Evolutionary conservation across 2,329 filamentous ascomycete genomes (phyloP).

Genomic region (Diaporthe aspalathi): DNA sequence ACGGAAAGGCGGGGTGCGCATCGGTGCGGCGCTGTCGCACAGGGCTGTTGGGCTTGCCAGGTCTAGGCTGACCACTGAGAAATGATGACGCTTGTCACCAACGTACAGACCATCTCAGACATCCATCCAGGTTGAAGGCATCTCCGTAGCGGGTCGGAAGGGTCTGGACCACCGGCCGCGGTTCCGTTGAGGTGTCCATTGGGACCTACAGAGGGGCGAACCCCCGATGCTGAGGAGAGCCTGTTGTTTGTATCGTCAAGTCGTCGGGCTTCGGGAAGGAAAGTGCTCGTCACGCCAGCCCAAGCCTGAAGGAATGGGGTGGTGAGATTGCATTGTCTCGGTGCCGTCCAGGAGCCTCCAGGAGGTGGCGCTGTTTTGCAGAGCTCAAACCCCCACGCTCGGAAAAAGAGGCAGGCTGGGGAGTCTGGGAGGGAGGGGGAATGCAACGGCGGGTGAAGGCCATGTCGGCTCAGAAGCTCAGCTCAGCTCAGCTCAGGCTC

Average conservation of each 20-base stretch:
- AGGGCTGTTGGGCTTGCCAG: conserved; percentile 6
- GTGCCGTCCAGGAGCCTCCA: conserved; percentile 17
- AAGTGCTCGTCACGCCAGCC: conserved; percentile 12
- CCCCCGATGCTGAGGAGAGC: not conserved
- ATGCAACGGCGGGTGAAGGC: conserved; percentile 17
- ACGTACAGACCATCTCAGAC: conserved; percentile 2
- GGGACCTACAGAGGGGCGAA: not conserved
- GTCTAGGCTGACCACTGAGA: conserved; percentile 1
- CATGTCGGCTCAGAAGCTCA: not conserved
- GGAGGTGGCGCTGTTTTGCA: conserved; percentile 14
- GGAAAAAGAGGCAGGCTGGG: conserved; percentile 6
- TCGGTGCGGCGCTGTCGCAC: conserved; percentile 1
- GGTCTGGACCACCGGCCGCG: conserved; percentile 2
- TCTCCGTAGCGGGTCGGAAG: not conserved
- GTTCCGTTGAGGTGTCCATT: not conserved
- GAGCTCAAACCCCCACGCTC: conserved; percentile 26
- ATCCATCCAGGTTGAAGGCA: not conserved
- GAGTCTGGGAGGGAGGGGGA: not conserved
- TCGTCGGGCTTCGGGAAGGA: not conserved
- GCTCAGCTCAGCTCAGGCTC: conserved; percentile 5
- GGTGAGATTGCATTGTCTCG: conserved; percentile 36
- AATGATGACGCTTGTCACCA: conserved; percentile 15
- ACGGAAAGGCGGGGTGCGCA: not conserved
- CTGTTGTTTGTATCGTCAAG: no score
- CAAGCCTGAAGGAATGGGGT: conserved; percentile 12